These are phyloP conservation scores for Saprolegnia diclina DNA, from an alignment of 352 stramenopile genomes.

Conservation along the genomic window DNA sequence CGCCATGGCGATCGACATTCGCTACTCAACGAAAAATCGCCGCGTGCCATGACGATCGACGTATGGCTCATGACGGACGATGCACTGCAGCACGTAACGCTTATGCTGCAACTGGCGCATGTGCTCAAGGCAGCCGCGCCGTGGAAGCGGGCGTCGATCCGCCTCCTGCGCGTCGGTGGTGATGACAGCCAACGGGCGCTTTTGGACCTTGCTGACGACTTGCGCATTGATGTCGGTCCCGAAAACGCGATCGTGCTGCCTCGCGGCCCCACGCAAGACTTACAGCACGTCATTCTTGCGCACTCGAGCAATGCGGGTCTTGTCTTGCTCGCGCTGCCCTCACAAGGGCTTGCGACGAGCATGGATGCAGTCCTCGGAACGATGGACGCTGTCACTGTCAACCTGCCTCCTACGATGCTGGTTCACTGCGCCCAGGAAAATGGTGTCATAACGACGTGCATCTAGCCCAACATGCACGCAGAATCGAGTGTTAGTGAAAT, in stretches of 20 bases:
- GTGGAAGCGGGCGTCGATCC: slow-evolving; percentile 30
- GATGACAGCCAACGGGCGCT: background rate
- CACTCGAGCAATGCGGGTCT: slow-evolving; percentile 20
- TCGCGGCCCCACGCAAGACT: background rate
- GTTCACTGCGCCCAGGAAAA: slow-evolving; percentile 18
- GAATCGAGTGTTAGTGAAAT: background rate
- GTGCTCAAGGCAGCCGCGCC: slow-evolving; percentile 38
- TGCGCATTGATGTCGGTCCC: slow-evolving; percentile 11
- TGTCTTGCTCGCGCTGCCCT: slow-evolving; percentile 24
- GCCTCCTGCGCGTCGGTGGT: slow-evolving; percentile 18
- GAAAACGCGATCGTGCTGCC: slow-evolving; percentile 1
- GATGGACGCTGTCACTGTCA: slow-evolving; percentile 19
- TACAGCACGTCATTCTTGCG: slow-evolving; percentile 21
- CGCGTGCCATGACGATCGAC: slow-evolving; percentile 42
- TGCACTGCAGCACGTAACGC: slow-evolving; percentile 30
- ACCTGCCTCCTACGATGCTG: slow-evolving; percentile 27
- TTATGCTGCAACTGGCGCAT: slow-evolving; percentile 46
- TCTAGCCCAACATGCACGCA: background rate
- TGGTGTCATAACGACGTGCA: slow-evolving; percentile 25
- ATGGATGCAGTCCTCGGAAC: background rate
- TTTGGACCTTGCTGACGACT: slow-evolving; percentile 7
- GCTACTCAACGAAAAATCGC: slow-evolving; percentile 30
- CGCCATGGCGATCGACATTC: slow-evolving; percentile 40
- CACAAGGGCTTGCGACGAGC: background rate
- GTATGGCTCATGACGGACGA: slow-evolving; percentile 49